A percentile compares a stretch with the other conserved stretches of the same genome.
Conservation (phyloP, 73 alveolate species). For the Effrenium voratum region DNA sequence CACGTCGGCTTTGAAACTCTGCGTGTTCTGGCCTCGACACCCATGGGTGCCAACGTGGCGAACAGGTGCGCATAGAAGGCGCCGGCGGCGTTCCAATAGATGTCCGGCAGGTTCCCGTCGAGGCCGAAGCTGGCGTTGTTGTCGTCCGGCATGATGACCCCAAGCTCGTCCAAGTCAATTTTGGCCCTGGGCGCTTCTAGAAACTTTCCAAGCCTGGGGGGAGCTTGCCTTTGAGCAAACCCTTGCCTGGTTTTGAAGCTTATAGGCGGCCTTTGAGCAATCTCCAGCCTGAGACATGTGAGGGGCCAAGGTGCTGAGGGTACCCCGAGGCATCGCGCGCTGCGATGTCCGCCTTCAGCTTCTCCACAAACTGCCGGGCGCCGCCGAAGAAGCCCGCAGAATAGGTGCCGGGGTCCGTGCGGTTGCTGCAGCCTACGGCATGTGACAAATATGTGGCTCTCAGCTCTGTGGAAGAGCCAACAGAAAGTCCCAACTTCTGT, state of each 20-base stretch:
- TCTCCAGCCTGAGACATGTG: too few relatives aligned
- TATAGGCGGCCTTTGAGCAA: too few relatives aligned
- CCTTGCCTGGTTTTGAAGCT: too few relatives aligned
- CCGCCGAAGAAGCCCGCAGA: slow-evolving; percentile 34
- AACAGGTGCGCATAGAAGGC: slow-evolving; percentile 30
- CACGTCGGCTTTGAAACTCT: neutral
- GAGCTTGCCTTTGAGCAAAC: too few relatives aligned
- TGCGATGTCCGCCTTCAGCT: neutral
- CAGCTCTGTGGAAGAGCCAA: too few relatives aligned
- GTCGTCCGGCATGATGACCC: slow-evolving; percentile 54
- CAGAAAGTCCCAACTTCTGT: too few relatives aligned
- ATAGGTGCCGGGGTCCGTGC: slow-evolving; percentile 25
- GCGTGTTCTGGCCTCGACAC: slow-evolving; percentile 18
- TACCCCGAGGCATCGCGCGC: slow-evolving; percentile 37
- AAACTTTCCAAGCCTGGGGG: too few relatives aligned
- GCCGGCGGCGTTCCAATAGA: slow-evolving; percentile 69
- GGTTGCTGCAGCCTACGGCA: neutral
- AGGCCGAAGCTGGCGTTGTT: neutral
- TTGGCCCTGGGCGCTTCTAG: neutral
- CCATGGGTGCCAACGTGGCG: slow-evolving; percentile 41
- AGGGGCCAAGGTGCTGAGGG: neutral
- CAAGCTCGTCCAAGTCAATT: slow-evolving; percentile 26
- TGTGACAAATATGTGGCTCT: neutral
- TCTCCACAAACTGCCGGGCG: neutral
- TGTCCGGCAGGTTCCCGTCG: slow-evolving; percentile 38